phyloP scores from a whole-genome alignment of 2,329 filamentous ascomycete species.

The Cercospora beticola region DNA sequence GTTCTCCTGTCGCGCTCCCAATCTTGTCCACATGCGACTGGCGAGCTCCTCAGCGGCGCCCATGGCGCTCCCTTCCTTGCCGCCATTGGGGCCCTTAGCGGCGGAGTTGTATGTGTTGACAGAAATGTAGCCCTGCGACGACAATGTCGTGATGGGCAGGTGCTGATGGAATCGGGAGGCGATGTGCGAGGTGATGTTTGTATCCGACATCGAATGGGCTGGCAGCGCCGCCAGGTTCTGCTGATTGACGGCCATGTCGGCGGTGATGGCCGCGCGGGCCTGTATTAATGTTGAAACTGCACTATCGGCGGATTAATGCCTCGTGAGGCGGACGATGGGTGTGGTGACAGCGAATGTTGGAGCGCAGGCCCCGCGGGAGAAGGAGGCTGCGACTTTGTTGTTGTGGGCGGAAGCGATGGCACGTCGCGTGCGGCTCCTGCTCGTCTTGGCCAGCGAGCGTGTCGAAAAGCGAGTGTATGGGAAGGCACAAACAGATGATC shows the following conservation, averaged over 20 bases:
- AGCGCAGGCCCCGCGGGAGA: not conserved
- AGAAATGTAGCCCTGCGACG: constrained; percentile 85
- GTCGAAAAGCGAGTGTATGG: not conserved
- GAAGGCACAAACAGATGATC: not conserved
- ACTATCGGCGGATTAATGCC: constrained; percentile 13
- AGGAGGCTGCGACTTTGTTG: not conserved
- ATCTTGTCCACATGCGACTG: constrained; percentile 75
- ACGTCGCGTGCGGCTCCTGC: not conserved
- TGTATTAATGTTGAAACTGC: constrained; percentile 11
- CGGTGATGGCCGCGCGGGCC: constrained; percentile 31
- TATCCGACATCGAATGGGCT: constrained; percentile 73
- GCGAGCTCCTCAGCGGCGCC: constrained; percentile 91
- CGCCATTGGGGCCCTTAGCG: constrained; percentile 82
- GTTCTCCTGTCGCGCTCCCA: constrained; percentile 87
- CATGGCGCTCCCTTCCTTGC: constrained; percentile 87
- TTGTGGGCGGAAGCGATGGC: not conserved
- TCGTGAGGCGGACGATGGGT: constrained; percentile 17
- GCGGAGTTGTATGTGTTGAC: constrained; percentile 95
- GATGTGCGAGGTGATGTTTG: constrained; percentile 70
- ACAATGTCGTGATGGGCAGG: constrained; percentile 81
- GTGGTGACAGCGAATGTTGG: constrained; percentile 6
- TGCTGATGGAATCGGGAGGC: constrained; percentile 90
- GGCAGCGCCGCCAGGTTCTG: constrained; percentile 86
- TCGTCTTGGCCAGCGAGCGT: not conserved
- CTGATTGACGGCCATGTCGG: constrained; percentile 57